Evolutionary conservation across 352 stramenopile species (phyloP), one percentile per base, ranked within the genome.

Genomic region (Globisporangium mamillatum): DNA sequence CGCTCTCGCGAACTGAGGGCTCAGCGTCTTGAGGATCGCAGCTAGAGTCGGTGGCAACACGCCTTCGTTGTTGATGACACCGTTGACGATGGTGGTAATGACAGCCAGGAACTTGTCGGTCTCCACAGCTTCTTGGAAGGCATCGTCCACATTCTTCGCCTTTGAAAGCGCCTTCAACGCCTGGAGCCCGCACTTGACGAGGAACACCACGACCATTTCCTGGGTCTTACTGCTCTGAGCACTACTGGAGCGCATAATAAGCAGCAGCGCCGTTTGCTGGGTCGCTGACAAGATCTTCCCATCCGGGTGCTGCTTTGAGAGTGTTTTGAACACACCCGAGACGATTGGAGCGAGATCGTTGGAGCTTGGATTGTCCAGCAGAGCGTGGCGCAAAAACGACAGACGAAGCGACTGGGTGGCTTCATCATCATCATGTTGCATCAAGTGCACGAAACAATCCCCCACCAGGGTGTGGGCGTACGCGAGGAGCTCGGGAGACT

Each of bases 211-310:
- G 5, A 58, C 10, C 2, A n/a, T 56, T 38, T 65, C 34, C 38
- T 66, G 61, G 12, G 48, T 46, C 34, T 61, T 64, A 29, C 41
- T 62, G 32, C 44, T 64, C 66, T 63, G 50, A 14, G 38, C 16
- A 10, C 36, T n/a, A 27, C n/a, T 76, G 9, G 60, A 63, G 25
- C 71, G 76, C 61, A 75, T 69, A 48, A 82, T 24, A n/a, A 86
- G 52, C 27, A 89, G 64, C 5, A 86, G 34, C 18, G 71, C 73
- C 4, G 77, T 50, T 16, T 86, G 53, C 24, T 89, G 81, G 1
- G 53, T 52, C n/a, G 3, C 1, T 4, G 77, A 71, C 27, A 80
- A 64, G 27, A 86, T 53, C 18, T 22, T 56, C 8, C 75, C 77
- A 24, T 77, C 60, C 22, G 50, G 38, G 32, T 75, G 48, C 12